Evolutionary conservation across 306 rosid species (phyloP), one percentile per base, ranked within the genome.

Genomic region (Inga leiocalycina): DNA sequence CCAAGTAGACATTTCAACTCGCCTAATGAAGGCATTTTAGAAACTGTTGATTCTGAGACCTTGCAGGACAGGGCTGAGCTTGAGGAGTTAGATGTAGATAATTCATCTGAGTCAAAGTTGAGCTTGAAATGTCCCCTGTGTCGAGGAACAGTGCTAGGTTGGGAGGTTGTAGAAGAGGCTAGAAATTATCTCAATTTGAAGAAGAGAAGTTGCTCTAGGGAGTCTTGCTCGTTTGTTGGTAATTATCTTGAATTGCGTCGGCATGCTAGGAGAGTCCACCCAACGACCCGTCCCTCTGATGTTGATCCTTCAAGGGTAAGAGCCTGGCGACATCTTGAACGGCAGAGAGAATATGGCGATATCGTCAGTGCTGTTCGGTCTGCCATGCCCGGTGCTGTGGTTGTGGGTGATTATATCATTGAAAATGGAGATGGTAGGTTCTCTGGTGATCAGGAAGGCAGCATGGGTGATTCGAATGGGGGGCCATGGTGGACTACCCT

Each of bases 261-360:
- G 48, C 98, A 95, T 86, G 98, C 98, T 17, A 88, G 98, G 82
- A 88, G 98, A 84, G 92, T 88, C 79, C 98, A 95, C 79, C 98
- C 98, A 0, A 72, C 94, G 3, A 88, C 93, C 17, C 85, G 93
- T 12, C 98, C 98, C 74, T 87, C 98, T 10, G 90, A 88, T 5
- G 64, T 84, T 73, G 98, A 95, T 81, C 98, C 98, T 2, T 87
- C 90, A 10, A 88, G 98, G 77, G 98, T 93, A 82, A 89, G 90
- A 75, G 92, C 94, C 13, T 95, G 98, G 98, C 81, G 81, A 83
- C 88, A 87, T 82, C 88, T 95, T 80, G 98, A 95, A 81, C 95
- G 85, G 48, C 98, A 93, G 83, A 89, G 97, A 84, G 98, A 95
- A 78, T 90, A 92, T 34, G 98, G 95, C 14, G 98, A 95, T 80